Evolutionary conservation across 2,329 filamentous ascomycete species (phyloP), one percentile per base, ranked within the genome.

Genomic region (Aspergillus sp.): DNA sequence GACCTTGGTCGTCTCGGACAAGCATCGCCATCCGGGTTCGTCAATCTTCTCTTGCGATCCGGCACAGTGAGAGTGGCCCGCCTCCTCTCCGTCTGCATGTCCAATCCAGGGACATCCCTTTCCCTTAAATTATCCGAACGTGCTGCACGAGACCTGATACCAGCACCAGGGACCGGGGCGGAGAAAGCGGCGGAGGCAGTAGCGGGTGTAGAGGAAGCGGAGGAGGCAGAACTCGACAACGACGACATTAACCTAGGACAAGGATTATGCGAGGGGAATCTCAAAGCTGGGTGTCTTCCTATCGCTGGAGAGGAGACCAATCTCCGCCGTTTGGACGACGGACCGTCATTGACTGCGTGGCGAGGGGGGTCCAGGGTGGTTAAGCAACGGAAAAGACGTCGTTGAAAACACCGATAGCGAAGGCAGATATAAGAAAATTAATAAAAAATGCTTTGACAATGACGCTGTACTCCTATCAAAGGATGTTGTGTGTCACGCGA

Each of bases 41-140:
- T 65, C 42, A 72, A 50, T 47, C 69, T 65, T 47, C 69, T 64
- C 54, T 72, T 72, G 37, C 69, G 62, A 45, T 72, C 68, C 42
- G 62, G 49, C 27, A 50, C 56, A 29, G 49, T 40, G 9, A 57
- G 39, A 13, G 55, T 52, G 12, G 56, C 53, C 38, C 54, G 52
- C 26, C 55, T 45, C 43, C 53, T 44, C 36, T 52, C 52, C 11
- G 43, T 19, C 12, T 49, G 48, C 28, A 30, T 46, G 40, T 54
- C 53, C 28, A 42, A 33, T 44, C 46, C 33, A 49, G 52, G 42
- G 7, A 19, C 19, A 19, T 19, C 19, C 19, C 19, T 19, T 19
- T 2, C 19, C 19, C 19, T 19, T 19, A 19, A 19, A 19, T 4
- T 19, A 19, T 19, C 19, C 19, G 19, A 19, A 19, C 19, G 19